Evolutionary conservation across 228 moss, liverwort and hornwort genomes (phyloP), one percentile per base, ranked within the genome.

Genomic region (Sphagnum magellanicum): DNA sequence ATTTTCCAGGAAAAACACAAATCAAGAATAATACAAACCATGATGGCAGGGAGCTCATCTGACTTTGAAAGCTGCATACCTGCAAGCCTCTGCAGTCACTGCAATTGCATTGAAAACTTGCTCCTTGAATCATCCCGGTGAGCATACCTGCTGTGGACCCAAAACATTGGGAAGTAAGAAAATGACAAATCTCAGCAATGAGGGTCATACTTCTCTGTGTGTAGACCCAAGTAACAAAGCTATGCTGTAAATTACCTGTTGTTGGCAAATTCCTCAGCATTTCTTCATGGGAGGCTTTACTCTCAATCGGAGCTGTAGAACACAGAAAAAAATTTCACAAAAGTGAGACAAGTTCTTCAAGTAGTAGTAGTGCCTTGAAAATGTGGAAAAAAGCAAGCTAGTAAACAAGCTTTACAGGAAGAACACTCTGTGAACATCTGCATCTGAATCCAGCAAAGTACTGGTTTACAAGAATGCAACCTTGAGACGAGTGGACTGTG

Each of bases 71-170:
- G 32, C 1, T 32, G 32, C 32, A 32, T 32, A 83, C 95, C 87
- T 85, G 79, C 75, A 76, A 74, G 53, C 92, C 90, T 70, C 81
- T 88, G 85, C 95, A 95, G 66, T 64, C 72, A 53, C 65, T 77
- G 74, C 95, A 95, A 72, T 92, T 81, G 63, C 95, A 95, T 60
- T 85, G 71, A 71, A 95, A 81, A 48, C 95, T 90, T 65, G 81
- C 83, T 65, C 67, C 71, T 74, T 85, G 72, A 70, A 92, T 86
- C 50, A 77, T 81, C 50, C 92, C 88, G 3, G 88, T 90, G 4
- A 81, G 81, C 90, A 95, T 85, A 55, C 92, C 74, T 32, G 32
- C 92, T 92, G 89, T 6, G 6, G 50, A 59, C 50, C 32, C 61
- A 55, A 32, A 32, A 32, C 32, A 32, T 32, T 32, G 12, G 55